Base-by-base conservation (phyloP, 768 basidiomycete genomes). In the Leucocoprinus sp. region DNA sequence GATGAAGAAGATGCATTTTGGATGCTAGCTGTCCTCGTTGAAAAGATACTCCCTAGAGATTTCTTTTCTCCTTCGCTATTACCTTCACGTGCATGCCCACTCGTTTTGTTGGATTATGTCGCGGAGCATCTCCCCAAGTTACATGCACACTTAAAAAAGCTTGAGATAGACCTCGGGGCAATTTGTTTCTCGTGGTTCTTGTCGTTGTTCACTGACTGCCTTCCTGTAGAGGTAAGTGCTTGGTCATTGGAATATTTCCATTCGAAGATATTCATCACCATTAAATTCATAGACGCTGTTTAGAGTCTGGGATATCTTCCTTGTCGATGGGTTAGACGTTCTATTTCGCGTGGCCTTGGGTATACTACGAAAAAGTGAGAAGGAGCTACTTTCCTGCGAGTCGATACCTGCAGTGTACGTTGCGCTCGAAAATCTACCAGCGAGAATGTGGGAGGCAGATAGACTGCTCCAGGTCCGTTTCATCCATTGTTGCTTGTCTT, bases 131-230 rank as follows among this genome's bases (percentile, higher is more conserved):
- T 78, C 5, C 93, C 92, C 0, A 84, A 80, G 60, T 66, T 98
- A 1, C 76, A 84, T 43, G 59, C 67, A 0, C 92, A 97, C 55
- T 69, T 98, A 28, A 73, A 71, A 1, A 74, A 82, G 9, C 76
- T 95, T 1, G 90, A 85, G 4, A 82, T 97, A 9, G 93, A 99
- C 58, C 73, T 99, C 2, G 82, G 83, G 2, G 93, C 93, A 0
- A 91, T 97, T 50, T 96, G 92, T 50, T 99, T 99, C 69, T 95
- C 93, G 9, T 99, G 96, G 96, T 96, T 97, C 64, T 67, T 99
- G 19, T 93, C 91, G 2, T 69, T 99, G 17, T 98, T 98, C 57
- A 96, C 93, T 0, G 93, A 96, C 54, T 95, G 93, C 58, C 67
- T 97, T 6, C 95, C 95, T 8, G 88, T 97, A 21, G 93, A 95